These are phyloP conservation scores for Lasiosphaeria hispida DNA, from an alignment of 495 filamentous ascomycete genomes.

Conservation along the genomic window DNA sequence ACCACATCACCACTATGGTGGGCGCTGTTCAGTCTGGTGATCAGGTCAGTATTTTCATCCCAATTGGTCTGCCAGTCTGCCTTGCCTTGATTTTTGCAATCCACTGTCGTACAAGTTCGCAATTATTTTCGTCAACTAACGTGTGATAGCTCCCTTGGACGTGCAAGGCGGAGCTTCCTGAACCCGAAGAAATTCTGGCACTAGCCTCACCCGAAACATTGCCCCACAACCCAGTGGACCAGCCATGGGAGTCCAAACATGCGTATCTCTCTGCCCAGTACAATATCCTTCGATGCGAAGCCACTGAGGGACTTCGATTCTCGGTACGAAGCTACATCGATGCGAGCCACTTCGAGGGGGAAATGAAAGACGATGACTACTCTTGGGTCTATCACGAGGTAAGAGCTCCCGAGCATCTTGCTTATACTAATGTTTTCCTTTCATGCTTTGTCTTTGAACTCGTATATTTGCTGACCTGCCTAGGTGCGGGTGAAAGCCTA, in stretches of 20 bases:
- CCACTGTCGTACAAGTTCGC: not conserved
- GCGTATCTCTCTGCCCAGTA: constrained; percentile 64
- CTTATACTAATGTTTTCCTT: not conserved
- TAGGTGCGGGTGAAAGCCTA: constrained; percentile 67
- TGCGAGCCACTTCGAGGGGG: constrained; percentile 41
- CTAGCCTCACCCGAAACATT: constrained; percentile 24
- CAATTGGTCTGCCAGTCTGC: too few relatives aligned
- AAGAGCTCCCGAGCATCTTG: constrained; percentile 15
- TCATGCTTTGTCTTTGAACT: not conserved
- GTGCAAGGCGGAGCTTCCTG: constrained; percentile 45
- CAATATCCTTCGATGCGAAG: constrained; percentile 63
- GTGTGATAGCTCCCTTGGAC: constrained; percentile 36
- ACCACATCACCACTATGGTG: too few relatives aligned
- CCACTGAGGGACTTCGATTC: constrained; percentile 55
- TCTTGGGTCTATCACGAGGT: constrained; percentile 76
- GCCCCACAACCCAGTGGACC: constrained; percentile 36
- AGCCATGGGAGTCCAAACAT: constrained; percentile 44
- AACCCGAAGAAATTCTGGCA: constrained; percentile 33
- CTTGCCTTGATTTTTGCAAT: not conserved
- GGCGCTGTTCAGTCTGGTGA: too few relatives aligned
- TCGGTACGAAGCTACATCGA: constrained; percentile 45
- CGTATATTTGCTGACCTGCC: not conserved
- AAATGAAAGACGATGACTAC: constrained; percentile 53
- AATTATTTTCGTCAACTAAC: not conserved
- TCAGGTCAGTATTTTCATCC: too few relatives aligned